Base-by-base conservation (phyloP, 371 early-diverging fungal genomes). In the Smittium culicis region DNA sequence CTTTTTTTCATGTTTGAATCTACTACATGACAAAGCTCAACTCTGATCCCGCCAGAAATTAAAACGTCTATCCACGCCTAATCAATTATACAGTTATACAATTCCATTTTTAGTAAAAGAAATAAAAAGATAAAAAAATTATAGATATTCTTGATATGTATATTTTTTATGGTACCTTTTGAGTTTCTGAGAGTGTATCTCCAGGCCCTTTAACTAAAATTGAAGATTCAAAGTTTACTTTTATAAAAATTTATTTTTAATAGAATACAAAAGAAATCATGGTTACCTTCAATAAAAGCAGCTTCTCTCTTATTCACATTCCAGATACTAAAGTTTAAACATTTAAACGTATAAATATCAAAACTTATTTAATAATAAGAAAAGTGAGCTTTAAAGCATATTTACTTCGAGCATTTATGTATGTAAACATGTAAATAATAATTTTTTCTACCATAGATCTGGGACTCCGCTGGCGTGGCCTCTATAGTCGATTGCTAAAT, bases 151-250 rank as follows among this genome's bases (percentile, higher is more conserved):
- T 16, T 33, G 2, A 61, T 34, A 3, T 24, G 8, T 27, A 2
- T 54, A 31, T 24, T n/a, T 24, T 14, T 61, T 14, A 11, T 14
- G 11, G 31, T 58, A 73, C 73, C 57, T 79, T 82, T 71, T 89
- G 90, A n/a, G 85, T 83, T 64, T 86, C 83, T 16, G 88, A 88
- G 16, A 89, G 76, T 28, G 74, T 81, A 69, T 89, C 90, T 8
- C 80, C 83, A 14, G 90, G 90, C 0, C 90, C 88, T 68, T 89
- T 89, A 25, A 89, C 88, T 83, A 35, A 54, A 45, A 20, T 5
- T 11, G 45, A 45, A n/a, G n/a, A n/a, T n/a, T n/a, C n/a, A n/a
- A n/a, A n/a, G n/a, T n/a, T n/a, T n/a, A n/a, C n/a, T n/a, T n/a
- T n/a, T n/a, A n/a, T n/a, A n/a, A n/a, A n/a, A n/a, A n/a, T n/a